These are phyloP conservation scores for Rhizopus microsporus DNA, from an alignment of 371 early-diverging fungal species.

Conservation along the genomic window DNA sequence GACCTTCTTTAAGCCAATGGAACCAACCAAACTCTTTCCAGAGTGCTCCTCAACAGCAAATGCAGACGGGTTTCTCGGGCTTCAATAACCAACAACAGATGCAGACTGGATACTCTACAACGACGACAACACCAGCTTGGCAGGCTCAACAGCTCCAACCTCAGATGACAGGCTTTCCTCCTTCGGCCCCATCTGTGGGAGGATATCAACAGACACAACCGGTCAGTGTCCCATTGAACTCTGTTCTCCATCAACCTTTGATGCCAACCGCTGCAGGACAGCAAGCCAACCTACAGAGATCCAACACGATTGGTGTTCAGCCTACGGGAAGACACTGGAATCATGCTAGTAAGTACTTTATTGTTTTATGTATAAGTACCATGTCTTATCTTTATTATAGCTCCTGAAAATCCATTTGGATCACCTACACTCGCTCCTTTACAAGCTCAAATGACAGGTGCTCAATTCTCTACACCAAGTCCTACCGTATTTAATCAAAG, in stretches of 20 bases:
- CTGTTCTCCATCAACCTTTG: conserved; percentile 23
- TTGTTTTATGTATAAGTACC: neutral
- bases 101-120: conserved; percentile 8
- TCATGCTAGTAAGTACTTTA: conserved; percentile 46
- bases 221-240: conserved; percentile 15
- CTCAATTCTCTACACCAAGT: conserved; percentile 48
- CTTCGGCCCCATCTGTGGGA: conserved; percentile 29
- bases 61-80: conserved; percentile 10
- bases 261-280: conserved; percentile 30
- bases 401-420: conserved; percentile 60
- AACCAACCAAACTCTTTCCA: conserved; percentile 3
- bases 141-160: conserved; percentile 36
- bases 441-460: conserved; percentile 35
- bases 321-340: conserved; percentile 59
- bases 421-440: conserved; percentile 38
- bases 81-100: conserved; percentile 6
- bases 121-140: conserved; percentile 24
- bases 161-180: conserved; percentile 46
- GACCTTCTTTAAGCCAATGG: conserved; percentile 38
- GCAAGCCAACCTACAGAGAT: conserved; percentile 21
- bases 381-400: conserved; percentile 13
- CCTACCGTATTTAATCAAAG: conserved; percentile 38
- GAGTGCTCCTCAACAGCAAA: conserved; percentile 5
- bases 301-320: conserved; percentile 34
- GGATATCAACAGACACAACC: conserved; percentile 23